phyloP scores from a whole-genome alignment of 371 early-diverging fungal genomes.

The Lichtheimia ramosa region DNA sequence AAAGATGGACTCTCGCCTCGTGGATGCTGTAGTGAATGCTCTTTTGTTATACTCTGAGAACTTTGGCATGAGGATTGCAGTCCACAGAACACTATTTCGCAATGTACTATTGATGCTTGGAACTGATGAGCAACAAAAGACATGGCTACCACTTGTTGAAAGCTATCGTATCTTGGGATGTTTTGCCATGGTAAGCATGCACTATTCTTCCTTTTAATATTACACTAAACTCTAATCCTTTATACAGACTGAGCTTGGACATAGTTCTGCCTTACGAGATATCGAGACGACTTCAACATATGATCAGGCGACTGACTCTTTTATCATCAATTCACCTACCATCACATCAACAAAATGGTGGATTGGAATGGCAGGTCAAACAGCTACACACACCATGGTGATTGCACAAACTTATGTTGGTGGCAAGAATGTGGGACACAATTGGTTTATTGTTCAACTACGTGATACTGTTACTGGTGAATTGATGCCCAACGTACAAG shows the following conservation, averaged over 20 bases:
- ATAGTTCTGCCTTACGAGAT: slow-evolving; percentile 85
- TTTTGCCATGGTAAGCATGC: slow-evolving; percentile 47
- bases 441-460: slow-evolving; percentile 85
- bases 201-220: background rate
- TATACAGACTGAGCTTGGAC: slow-evolving; percentile 62
- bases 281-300: slow-evolving; percentile 89
- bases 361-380: slow-evolving; percentile 88
- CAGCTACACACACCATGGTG: slow-evolving; percentile 73
- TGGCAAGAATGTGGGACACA: slow-evolving; percentile 70
- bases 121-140: slow-evolving; percentile 53
- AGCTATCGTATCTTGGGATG: slow-evolving; percentile 62
- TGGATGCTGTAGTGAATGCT: slow-evolving; percentile 14
- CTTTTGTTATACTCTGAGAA: slow-evolving; percentile 55
- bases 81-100: slow-evolving; percentile 58
- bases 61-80: slow-evolving; percentile 63
- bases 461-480: slow-evolving; percentile 73
- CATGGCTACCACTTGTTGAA: slow-evolving; percentile 54
- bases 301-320: slow-evolving; percentile 73
- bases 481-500: slow-evolving; percentile 72
- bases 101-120: slow-evolving; percentile 61
- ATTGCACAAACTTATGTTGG: slow-evolving; percentile 66
- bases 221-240: background rate
- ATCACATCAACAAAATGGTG: slow-evolving; percentile 91
- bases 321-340: slow-evolving; percentile 82
- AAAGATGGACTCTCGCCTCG: slow-evolving; percentile 12